Conservation (phyloP, 306 rosid genomes). For the Senna siamea region DNA sequence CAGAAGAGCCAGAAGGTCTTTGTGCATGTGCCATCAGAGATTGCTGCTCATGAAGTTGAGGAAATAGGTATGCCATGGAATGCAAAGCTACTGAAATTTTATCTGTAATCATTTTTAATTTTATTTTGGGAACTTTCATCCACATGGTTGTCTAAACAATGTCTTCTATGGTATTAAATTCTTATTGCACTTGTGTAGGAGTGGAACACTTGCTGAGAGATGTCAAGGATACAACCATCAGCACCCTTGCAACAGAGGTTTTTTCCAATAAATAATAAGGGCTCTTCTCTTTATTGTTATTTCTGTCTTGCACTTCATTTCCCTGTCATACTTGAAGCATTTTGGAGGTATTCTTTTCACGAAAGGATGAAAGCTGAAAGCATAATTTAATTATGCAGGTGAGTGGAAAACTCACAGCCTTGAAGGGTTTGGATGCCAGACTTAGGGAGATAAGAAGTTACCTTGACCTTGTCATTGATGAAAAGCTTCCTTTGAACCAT, state of each 20-base stretch:
- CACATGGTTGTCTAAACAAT: no score
- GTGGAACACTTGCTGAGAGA: constrained; percentile 84
- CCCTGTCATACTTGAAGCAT: neutral
- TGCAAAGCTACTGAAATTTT: constrained; percentile 11
- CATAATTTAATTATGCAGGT: constrained; percentile 51
- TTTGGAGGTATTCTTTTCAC: constrained; percentile 20
- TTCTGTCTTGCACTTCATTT: neutral
- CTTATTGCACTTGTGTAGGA: constrained; percentile 54
- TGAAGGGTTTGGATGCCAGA: constrained; percentile 95
- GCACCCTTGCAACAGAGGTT: constrained; percentile 93
- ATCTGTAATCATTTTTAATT: constrained; percentile 1
- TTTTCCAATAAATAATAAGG: neutral
- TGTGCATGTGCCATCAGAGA: constrained; percentile 84
- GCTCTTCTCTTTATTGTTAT: neutral
- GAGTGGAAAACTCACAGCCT: constrained; percentile 84
- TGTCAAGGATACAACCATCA: constrained; percentile 67
- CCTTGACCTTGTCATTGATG: constrained; percentile 85
- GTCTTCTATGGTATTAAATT: no score
- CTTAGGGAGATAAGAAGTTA: constrained; percentile 79
- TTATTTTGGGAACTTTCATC: no score
- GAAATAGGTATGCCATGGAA: constrained; percentile 73
- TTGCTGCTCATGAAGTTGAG: constrained; percentile 93
- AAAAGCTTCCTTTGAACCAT: constrained; percentile 81
- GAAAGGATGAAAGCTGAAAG: constrained; percentile 2
- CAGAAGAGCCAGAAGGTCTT: constrained; percentile 91